Evolutionary conservation across 345 rosid species (phyloP), one percentile per base, ranked within the genome.

Genomic region (Syzygium aqueum): DNA sequence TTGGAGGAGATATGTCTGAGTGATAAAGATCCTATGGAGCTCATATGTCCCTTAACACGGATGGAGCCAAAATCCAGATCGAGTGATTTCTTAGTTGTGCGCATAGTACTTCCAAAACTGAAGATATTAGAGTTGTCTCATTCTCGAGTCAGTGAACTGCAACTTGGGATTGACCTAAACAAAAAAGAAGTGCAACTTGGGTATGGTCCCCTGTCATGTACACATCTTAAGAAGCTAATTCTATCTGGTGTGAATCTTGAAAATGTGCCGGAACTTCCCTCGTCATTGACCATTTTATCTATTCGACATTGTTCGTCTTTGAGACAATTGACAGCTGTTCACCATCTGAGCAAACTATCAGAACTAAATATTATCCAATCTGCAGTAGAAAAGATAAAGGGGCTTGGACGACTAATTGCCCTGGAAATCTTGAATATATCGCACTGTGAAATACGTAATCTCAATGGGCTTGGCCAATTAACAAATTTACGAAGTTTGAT

Each of bases 31-130:
- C 37, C 73, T n/a, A 61, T 3, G 73, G 73, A 61, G 2, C 37
- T 61, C 10, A n/a, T 3, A 0, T 0, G 0, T 2, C 0, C 37
- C 37, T 61, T 19, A 61, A n/a, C 5, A n/a, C 0, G 1, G 73
- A 3, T 1, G 10, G 3, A 61, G 5, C 37, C 73, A 61, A 61
- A 1, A 13, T 13, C 0, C 2, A 61, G 37, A 3, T n/a, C 2
- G 9, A 61, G 19, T 3, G 19, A 3, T 61, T 4, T 3, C 73
- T 61, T n/a, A 14, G 37, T n/a, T 0, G 37, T 3, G 10, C 2
- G 2, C 37, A 14, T 61, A n/a, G 19, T 6, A 14, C 73, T 61
- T n/a, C 19, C 73, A 1, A n/a, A n/a, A n/a, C 73, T 61, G 19
- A 61, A 61, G 37, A 61, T 61, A 2, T n/a, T 61, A 0, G 73